Percentiles rank a stretch among this genome's conserved stretches.
Evolutionary conservation across 352 stramenopile genomes (phyloP).

Genomic region (Globisporangium nodosum): DNA sequence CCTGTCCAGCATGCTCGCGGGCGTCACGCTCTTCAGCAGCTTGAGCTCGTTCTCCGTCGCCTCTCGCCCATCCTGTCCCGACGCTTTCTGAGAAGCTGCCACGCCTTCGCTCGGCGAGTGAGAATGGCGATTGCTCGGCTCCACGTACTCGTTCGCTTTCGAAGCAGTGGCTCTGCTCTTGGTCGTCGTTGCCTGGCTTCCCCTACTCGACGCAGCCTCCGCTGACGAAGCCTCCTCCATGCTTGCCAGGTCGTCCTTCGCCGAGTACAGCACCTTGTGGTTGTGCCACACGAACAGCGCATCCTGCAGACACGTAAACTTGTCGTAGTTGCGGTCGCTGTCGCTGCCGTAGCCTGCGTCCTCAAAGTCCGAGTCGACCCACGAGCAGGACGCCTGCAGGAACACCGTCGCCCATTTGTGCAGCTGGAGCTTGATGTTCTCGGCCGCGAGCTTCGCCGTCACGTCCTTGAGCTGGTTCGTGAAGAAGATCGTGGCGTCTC

Average conservation of each 20-base stretch:
- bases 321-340: constrained; percentile 63
- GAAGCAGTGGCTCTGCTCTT: no score
- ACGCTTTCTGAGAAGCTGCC: background rate
- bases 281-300: constrained; percentile 72
- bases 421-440: constrained; percentile 64
- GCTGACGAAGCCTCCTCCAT: constrained; percentile 1
- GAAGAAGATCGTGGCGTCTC: constrained; percentile 24
- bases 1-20: constrained; percentile 34
- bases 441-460: constrained; percentile 34
- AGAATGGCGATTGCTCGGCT: background rate
- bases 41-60: constrained; percentile 19
- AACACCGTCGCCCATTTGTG: constrained; percentile 79
- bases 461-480: constrained; percentile 59
- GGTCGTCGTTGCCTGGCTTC: background rate
- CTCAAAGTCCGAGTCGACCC: constrained; percentile 50
- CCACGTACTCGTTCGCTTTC: no score
- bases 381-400: constrained; percentile 48
- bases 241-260: constrained; percentile 29
- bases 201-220: background rate
- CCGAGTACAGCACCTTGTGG: constrained; percentile 46
- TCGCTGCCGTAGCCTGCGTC: constrained; percentile 31
- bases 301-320: constrained; percentile 79
- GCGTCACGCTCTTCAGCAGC: constrained; percentile 35
- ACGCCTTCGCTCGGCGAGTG: no score
- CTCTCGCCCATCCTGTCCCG: background rate